A percentile compares a stretch with the other conserved stretches of the same genome.
Evolutionary conservation across 2,329 filamentous ascomycete species (phyloP).

Genomic region (Penicillium aurantiogriseum): DNA sequence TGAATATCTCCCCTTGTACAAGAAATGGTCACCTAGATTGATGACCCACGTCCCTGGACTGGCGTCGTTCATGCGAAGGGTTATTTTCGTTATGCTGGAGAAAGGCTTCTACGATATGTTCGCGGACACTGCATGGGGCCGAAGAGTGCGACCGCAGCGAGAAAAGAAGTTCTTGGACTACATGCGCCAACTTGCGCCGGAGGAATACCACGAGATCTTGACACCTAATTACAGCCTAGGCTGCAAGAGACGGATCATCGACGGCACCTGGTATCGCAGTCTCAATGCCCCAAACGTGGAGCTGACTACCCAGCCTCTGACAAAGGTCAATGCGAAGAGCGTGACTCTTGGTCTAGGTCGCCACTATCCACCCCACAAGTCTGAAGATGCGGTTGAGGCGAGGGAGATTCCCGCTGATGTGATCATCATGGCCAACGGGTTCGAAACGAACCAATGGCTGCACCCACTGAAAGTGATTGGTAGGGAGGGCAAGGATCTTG

Average conservation of each 20-base stretch:
- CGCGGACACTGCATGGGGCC: slow-evolving; percentile 31
- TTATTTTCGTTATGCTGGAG: slow-evolving; percentile 41
- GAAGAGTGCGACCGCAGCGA: slow-evolving; percentile 37
- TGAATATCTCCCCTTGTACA: slow-evolving; percentile 43
- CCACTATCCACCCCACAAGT: slow-evolving; percentile 42
- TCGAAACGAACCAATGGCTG: slow-evolving; percentile 56
- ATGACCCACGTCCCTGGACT: slow-evolving; percentile 53
- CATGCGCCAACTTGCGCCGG: slow-evolving; percentile 53
- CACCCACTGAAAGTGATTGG: slow-evolving; percentile 56
- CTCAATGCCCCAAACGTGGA: slow-evolving; percentile 55
- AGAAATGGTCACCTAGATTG: slow-evolving; percentile 48
- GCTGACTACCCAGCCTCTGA: slow-evolving; percentile 52
- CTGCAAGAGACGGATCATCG: slow-evolving; percentile 64
- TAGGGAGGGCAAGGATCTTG: slow-evolving; percentile 49
- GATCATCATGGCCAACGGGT: slow-evolving; percentile 63
- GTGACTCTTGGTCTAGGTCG: slow-evolving; percentile 54
- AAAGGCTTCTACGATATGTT: slow-evolving; percentile 19
- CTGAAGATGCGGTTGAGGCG: slow-evolving; percentile 32
- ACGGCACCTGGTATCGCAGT: slow-evolving; percentile 55
- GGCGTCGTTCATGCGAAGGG: slow-evolving; percentile 46
- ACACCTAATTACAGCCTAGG: slow-evolving; percentile 63
- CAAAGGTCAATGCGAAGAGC: slow-evolving; percentile 49
- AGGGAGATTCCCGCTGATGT: slow-evolving; percentile 56
- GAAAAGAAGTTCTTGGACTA: slow-evolving; percentile 47
- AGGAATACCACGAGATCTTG: slow-evolving; percentile 61